These are phyloP conservation scores for Suillus brevipes DNA, from an alignment of 768 basidiomycete species.

Conservation along the genomic window DNA sequence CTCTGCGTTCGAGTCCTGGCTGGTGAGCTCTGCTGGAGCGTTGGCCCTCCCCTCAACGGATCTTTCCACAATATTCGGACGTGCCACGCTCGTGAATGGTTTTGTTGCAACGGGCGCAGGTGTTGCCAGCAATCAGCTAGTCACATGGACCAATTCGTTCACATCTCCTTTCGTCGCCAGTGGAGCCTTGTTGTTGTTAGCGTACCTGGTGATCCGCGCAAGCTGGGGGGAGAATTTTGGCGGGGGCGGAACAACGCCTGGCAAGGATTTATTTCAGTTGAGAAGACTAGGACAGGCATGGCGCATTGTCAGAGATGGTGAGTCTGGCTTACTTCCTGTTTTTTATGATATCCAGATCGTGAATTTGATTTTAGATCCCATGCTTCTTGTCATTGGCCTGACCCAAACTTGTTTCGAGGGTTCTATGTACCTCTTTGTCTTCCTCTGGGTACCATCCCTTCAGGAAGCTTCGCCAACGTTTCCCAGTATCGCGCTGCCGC, in stretches of 20 bases:
- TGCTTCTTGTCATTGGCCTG: slow-evolving; percentile 64
- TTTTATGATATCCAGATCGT: background rate
- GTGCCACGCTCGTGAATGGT: slow-evolving; percentile 72
- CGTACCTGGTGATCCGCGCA: slow-evolving; percentile 54
- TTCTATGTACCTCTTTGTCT: slow-evolving; percentile 84
- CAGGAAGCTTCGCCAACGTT: slow-evolving; percentile 54
- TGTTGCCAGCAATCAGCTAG: slow-evolving; percentile 65
- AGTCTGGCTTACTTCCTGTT: slow-evolving; percentile 4
- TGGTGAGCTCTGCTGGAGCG: slow-evolving; percentile 60
- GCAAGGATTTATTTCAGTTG: slow-evolving; percentile 49
- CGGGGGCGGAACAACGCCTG: slow-evolving; percentile 32
- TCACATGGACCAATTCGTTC: slow-evolving; percentile 51
- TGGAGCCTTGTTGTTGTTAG: slow-evolving; percentile 51
- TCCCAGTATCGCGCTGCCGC: slow-evolving; percentile 48
- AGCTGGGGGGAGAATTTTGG: slow-evolving; percentile 76
- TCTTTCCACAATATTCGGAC: slow-evolving; percentile 69
- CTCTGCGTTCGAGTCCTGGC: slow-evolving; percentile 78
- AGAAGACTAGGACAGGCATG: slow-evolving; percentile 56
- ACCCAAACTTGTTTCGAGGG: slow-evolving; percentile 84
- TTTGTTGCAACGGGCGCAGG: slow-evolving; percentile 70
- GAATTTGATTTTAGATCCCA: slow-evolving; percentile 44
- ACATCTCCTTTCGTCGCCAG: slow-evolving; percentile 69
- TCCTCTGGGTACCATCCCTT: slow-evolving; percentile 77
- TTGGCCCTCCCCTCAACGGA: slow-evolving; percentile 53
- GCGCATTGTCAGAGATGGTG: slow-evolving; percentile 55